These are phyloP conservation scores for Blastobotrys chiropterorum DNA, from an alignment of 805 yeast species.

Conservation along the genomic window DNA sequence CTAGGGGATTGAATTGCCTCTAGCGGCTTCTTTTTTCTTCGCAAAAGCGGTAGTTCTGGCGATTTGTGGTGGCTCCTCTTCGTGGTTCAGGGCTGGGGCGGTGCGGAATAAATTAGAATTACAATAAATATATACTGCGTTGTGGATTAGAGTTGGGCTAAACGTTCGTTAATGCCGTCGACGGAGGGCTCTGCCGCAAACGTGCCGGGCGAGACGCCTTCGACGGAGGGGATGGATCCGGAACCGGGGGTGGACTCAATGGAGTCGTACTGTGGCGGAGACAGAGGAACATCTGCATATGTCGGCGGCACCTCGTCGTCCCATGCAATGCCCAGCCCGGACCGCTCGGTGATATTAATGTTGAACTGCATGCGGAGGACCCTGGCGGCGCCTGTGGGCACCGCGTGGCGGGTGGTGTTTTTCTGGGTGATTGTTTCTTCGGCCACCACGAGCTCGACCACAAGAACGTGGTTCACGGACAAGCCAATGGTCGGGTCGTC, in stretches of 20 bases:
- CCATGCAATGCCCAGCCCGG: slow-evolving; percentile 97
- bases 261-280: slow-evolving; percentile 75
- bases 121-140: too few relatives aligned
- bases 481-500: slow-evolving; percentile 78
- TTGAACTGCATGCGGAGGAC: slow-evolving; percentile 93
- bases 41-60: too few relatives aligned
- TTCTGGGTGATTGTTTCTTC: slow-evolving; percentile 51
- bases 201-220: slow-evolving; percentile 9
- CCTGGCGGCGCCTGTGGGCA: slow-evolving; percentile 83
- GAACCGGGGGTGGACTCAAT: too few relatives aligned
- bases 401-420: slow-evolving; percentile 26
- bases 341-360: slow-evolving; percentile 74
- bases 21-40: too few relatives aligned
- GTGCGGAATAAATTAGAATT: too few relatives aligned
- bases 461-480: slow-evolving; percentile 64
- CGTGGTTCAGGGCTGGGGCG: too few relatives aligned
- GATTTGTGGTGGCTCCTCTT: too few relatives aligned
- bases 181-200: background rate
- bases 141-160: slow-evolving; percentile 5
- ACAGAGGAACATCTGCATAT: slow-evolving; percentile 76
- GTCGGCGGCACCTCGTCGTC: slow-evolving; percentile 99
- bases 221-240: slow-evolving; percentile 14
- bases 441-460: slow-evolving; percentile 88
- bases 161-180: slow-evolving; percentile 15
- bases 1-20: too few relatives aligned